Base-by-base conservation (phyloP, 345 rosid genomes). In the Citrus sp. region DNA sequence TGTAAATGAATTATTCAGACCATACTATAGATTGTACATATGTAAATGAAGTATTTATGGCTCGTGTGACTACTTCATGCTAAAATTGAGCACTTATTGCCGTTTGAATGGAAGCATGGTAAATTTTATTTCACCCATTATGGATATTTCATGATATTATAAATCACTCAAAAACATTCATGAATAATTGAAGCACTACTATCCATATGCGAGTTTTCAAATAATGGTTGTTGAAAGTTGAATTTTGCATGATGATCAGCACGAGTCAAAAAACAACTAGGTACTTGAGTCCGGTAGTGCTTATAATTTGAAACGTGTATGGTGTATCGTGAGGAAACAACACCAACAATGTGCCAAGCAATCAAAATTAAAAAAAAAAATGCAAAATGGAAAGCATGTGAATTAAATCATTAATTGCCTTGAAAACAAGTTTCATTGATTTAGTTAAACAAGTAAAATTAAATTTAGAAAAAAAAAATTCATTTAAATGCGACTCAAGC, bases 401-500 rank as follows among this genome's bases (percentile, higher is more conserved):
- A 1, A 54, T 5, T 18, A 54, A 54, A 54, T 54, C 58, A 54
- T 18, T 54, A 54, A 54, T 54, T 54, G 0, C 58, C 22, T 18
- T 54, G 58, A 54, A 0, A 54, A 4, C 22, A 54, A 54, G 22
- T 54, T 18, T 59, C 62, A 7, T 59, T 2, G 4, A 3, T 9
- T 9, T 3, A 59, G 62, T 59, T 22, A n/a, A 22, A 22, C 61
- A 56, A 56, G 4, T 12, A 46, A 12, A 0, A 46, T 13, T 46
- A 46, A 42, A 46, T 46, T 46, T 54, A 54, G 58, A 51, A 51
- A 16, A 40, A 40, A 38, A 38, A 40, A 9, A 0, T 40, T 42
- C 1, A 46, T 46, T 46, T 46, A 46, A 3, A 12, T 12, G 18
- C 51, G 0, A 0, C 16, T 46, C 1, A 12, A 5, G 5, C 5